phyloP scores from a whole-genome alignment of 1,139 yeast genomes.

The Nakaseomyces nivariensis region DNA sequence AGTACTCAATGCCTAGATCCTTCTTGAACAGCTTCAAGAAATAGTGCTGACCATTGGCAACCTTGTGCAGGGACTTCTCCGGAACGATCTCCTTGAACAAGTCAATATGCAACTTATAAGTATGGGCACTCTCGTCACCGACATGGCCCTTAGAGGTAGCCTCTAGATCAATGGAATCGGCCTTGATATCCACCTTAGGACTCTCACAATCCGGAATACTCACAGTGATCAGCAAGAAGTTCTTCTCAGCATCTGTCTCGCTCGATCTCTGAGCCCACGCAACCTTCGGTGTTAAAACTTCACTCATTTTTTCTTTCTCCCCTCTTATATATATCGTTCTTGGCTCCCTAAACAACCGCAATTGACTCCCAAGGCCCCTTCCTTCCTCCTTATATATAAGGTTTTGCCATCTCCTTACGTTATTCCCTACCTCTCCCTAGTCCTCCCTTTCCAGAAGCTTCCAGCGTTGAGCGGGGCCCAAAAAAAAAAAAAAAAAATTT shows the following conservation, averaged over 20 bases:
- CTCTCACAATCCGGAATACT: slow-evolving; percentile 61
- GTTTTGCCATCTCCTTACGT: too few species aligned
- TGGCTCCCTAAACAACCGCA: too few species aligned
- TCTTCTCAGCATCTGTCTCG: slow-evolving; percentile 58
- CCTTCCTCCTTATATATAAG: too few species aligned
- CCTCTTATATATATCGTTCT: not conserved
- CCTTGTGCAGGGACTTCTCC: slow-evolving; percentile 47
- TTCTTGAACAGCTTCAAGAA: slow-evolving; percentile 56
- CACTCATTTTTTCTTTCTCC: slow-evolving; percentile 2
- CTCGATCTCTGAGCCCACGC: slow-evolving; percentile 96
- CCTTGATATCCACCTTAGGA: slow-evolving; percentile 53
- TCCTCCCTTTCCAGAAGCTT: too few species aligned
- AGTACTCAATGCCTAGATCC: slow-evolving; percentile 61
- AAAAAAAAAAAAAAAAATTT: too few species aligned
- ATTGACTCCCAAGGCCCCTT: too few species aligned
- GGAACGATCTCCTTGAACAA: slow-evolving; percentile 66
- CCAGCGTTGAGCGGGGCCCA: too few species aligned
- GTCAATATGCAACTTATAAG: slow-evolving; percentile 56
- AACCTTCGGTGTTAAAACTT: slow-evolving; percentile 36
- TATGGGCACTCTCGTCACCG: slow-evolving; percentile 34
- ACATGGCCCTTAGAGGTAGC: slow-evolving; percentile 39
- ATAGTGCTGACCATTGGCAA: slow-evolving; percentile 65
- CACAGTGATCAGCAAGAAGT: slow-evolving; percentile 65
- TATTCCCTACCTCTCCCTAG: too few species aligned
- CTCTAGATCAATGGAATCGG: slow-evolving; percentile 46